Conservation (phyloP, 441 rosid species). For the Dalechampia spathulata region DNA sequence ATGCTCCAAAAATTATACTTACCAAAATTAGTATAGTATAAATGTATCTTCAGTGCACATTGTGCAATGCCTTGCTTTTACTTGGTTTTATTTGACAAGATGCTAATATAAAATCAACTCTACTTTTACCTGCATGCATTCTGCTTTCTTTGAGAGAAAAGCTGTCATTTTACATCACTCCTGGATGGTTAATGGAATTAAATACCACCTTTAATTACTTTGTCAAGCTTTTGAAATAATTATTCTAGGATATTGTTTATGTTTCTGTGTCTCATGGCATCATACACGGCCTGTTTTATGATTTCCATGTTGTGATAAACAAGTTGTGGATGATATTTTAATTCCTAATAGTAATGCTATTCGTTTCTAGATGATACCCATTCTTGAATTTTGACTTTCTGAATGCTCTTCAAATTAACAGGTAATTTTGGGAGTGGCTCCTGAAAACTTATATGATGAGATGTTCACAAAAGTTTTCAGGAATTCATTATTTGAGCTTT, state of each 20-base stretch:
- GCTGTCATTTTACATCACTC: too few relatives aligned
- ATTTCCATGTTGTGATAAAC: not conserved
- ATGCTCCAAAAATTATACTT: not conserved
- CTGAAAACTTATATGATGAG: constrained; percentile 60
- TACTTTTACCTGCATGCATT: not conserved
- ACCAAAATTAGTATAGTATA: not conserved
- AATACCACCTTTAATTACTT: not conserved
- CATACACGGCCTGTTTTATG: not conserved
- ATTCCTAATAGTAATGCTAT: not conserved
- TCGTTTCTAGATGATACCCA: not conserved
- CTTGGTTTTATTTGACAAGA: not conserved
- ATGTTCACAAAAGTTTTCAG: constrained; percentile 59
- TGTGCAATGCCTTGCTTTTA: too few relatives aligned
- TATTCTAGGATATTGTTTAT: not conserved
- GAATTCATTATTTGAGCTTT: constrained; percentile 60
- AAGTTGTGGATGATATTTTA: too few relatives aligned
- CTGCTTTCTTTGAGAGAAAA: too few relatives aligned
- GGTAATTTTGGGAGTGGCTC: constrained; percentile 82
- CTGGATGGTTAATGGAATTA: too few relatives aligned
- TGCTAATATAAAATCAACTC: not conserved
- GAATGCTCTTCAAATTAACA: constrained; percentile 24
- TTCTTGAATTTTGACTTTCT: not conserved
- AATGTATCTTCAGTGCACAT: not conserved
- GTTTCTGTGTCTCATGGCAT: not conserved
- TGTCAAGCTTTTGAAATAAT: not conserved